Base-by-base conservation (phyloP, 176 grass and related monocot species). In the Zea luxurians region DNA sequence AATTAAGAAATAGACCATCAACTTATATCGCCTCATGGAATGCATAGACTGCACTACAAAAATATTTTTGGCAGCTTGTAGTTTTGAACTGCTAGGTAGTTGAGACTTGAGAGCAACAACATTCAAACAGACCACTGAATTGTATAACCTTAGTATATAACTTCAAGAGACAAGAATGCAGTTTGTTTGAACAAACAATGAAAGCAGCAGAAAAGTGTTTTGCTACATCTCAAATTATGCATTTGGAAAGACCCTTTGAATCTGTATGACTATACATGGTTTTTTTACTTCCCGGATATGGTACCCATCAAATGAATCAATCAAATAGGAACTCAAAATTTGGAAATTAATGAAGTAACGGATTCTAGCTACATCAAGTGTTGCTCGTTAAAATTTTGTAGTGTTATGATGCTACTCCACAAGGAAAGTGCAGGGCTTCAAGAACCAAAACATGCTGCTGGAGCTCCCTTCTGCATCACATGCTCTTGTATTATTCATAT, bases 371-470 rank as follows among this genome's bases (percentile, higher is more conserved):
- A 78, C 11, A 89, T 35, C 16, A 52, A 38, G 13, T 85, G 48
- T 66, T 78, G 41, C 57, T 50, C 0, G 17, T 36, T 66, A 83
- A 65, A 64, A 57, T 37, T 55, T 73, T 3, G 2, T 18, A 9
- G 27, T 59, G 47, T 66, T 48, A 66, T 45, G 41, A 50, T 61
- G 37, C 65, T 93, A 99, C 42, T 99, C 82, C 57, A 86, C 81
- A 57, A 90, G 73, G 73, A 82, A 95, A 78, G 88, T 87, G 67
- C 96, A 99, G 53, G 96, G 96, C 85, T 99, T 99, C 78, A 99
- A 85, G 81, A 99, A 93, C 96, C 96, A 99, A 86, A 95, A 91
- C 83, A 99, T 83, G 79, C 91, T 83, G 76, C 83, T 80, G 68
- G 96, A 76, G 80, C 82, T 83, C 44, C 78, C 82, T 87, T 90